Conservation (phyloP, 1,284 basidiomycete genomes). For the Anthracocystis setariae region DNA sequence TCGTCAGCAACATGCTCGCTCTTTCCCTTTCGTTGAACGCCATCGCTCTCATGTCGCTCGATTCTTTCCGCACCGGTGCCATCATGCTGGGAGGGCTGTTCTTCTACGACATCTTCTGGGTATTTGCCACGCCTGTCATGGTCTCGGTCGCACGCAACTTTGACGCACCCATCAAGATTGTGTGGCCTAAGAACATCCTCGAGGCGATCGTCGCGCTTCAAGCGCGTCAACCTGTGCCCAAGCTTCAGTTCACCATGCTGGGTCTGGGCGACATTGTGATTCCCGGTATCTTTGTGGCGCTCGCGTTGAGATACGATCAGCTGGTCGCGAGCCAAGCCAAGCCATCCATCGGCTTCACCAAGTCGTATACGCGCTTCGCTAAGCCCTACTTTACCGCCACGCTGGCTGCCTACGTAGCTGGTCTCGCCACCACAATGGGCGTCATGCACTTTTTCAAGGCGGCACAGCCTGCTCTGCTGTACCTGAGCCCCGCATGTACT, state of each 20-base stretch:
- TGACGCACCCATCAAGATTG: slow-evolving; percentile 84
- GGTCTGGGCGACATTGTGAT: slow-evolving; percentile 91
- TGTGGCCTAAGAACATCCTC: slow-evolving; percentile 69
- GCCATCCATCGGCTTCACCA: slow-evolving; percentile 49
- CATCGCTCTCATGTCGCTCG: slow-evolving; percentile 82
- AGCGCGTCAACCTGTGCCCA: slow-evolving; percentile 24
- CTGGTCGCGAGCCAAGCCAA: slow-evolving; percentile 69
- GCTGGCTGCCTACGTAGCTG: slow-evolving; percentile 80
- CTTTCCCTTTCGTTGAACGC: slow-evolving; percentile 86
- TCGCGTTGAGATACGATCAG: slow-evolving; percentile 88
- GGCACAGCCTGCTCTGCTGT: slow-evolving; percentile 92
- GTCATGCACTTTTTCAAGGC: slow-evolving; percentile 85
- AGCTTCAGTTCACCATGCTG: slow-evolving; percentile 83
- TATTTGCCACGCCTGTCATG: slow-evolving; percentile 66
- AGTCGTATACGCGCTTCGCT: slow-evolving; percentile 69
- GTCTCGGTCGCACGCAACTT: slow-evolving; percentile 82
- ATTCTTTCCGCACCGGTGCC: slow-evolving; percentile 88
- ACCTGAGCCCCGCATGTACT: slow-evolving; percentile 76
- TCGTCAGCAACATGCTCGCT: slow-evolving; percentile 82
- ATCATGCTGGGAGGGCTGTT: slow-evolving; percentile 75
- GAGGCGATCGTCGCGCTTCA: slow-evolving; percentile 29
- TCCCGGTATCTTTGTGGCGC: slow-evolving; percentile 87
- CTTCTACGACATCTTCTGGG: slow-evolving; percentile 67
- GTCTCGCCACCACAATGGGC: slow-evolving; percentile 81
- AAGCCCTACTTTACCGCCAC: slow-evolving; percentile 84